A percentile compares a stretch with the other conserved stretches of the same genome.
Evolutionary conservation across 805 yeast species (phyloP).

Genomic region (Brettanomyces custersianus): DNA sequence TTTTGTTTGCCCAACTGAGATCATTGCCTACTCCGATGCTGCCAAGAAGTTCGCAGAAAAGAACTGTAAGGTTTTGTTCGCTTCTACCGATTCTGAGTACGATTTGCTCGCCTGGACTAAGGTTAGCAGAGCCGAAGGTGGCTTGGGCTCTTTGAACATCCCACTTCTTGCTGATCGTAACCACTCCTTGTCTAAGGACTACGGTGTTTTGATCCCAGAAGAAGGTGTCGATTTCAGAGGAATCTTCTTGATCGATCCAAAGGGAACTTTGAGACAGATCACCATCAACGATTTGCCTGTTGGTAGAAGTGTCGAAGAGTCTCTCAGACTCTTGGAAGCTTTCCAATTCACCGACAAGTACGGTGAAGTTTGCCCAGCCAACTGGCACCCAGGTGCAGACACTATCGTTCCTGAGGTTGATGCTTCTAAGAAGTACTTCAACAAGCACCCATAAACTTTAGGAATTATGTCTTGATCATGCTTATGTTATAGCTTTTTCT

Average conservation of each 20-base stretch:
- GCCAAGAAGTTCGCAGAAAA: slow-evolving; percentile 80
- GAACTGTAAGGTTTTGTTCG: slow-evolving; percentile 84
- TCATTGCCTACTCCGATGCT: slow-evolving; percentile 97
- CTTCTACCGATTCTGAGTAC: slow-evolving; percentile 98
- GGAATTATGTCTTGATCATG: not conserved
- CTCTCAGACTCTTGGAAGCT: slow-evolving; percentile 94
- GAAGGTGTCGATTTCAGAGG: slow-evolving; percentile 98
- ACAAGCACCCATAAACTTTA: slow-evolving; percentile 28
- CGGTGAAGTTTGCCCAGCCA: slow-evolving; percentile 99
- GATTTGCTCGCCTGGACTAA: slow-evolving; percentile 97
- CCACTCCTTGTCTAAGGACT: slow-evolving; percentile 90
- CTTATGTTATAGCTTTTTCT: not conserved
- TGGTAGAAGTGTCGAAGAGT: slow-evolving; percentile 98
- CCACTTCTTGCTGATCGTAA: slow-evolving; percentile 96
- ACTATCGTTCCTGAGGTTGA: slow-evolving; percentile 80
- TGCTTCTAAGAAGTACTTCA: slow-evolving; percentile 74
- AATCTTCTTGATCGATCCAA: slow-evolving; percentile 94
- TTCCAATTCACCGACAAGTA: slow-evolving; percentile 99
- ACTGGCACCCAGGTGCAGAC: slow-evolving; percentile 95
- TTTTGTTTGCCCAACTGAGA: slow-evolving; percentile 98
- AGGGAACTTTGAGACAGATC: slow-evolving; percentile 89
- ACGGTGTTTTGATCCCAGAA: slow-evolving; percentile 95
- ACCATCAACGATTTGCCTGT: slow-evolving; percentile 99
- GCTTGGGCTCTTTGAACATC: slow-evolving; percentile 89
- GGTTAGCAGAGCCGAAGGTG: slow-evolving; percentile 94